Conservation (phyloP, 345 rosid genomes). For the Limnanthes douglasii region DNA sequence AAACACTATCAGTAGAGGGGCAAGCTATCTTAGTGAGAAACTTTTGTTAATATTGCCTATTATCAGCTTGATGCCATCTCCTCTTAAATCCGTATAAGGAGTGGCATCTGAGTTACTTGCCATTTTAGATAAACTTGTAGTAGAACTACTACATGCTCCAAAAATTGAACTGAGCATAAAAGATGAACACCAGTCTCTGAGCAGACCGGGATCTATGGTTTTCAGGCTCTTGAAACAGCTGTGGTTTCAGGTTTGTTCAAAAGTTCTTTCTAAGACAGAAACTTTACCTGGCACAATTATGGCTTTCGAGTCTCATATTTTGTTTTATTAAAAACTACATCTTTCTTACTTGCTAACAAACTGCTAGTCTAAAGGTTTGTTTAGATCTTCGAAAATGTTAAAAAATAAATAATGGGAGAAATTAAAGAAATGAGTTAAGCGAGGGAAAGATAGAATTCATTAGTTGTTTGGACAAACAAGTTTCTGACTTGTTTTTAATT, state of each 20-base stretch:
- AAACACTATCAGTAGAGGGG: slow-evolving; percentile 13
- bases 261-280: too few species aligned
- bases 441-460: too few species aligned
- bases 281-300: too few species aligned
- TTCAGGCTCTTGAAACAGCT: slow-evolving; percentile 55
- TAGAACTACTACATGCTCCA: slow-evolving; percentile 27
- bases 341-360: too few species aligned
- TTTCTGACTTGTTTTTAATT: too few species aligned
- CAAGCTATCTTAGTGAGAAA: slow-evolving; percentile 32
- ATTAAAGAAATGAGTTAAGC: too few species aligned
- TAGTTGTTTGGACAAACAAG: too few species aligned
- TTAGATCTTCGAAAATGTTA: too few species aligned
- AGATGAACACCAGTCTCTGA: slow-evolving; percentile 26
- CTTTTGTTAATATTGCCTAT: slow-evolving; percentile 58
- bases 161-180: slow-evolving; percentile 23
- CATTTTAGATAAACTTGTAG: slow-evolving; percentile 43
- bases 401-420: too few species aligned
- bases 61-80: slow-evolving; percentile 58
- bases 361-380: too few species aligned
- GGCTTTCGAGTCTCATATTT: too few species aligned
- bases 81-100: slow-evolving; percentile 64
- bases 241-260: slow-evolving; percentile 90
- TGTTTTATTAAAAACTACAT: too few species aligned
- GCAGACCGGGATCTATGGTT: slow-evolving; percentile 40
- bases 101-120: slow-evolving; percentile 57